phyloP scores from a whole-genome alignment of 192 early-diverging fungal species.

The Gryganskiella cystojenkinii region DNA sequence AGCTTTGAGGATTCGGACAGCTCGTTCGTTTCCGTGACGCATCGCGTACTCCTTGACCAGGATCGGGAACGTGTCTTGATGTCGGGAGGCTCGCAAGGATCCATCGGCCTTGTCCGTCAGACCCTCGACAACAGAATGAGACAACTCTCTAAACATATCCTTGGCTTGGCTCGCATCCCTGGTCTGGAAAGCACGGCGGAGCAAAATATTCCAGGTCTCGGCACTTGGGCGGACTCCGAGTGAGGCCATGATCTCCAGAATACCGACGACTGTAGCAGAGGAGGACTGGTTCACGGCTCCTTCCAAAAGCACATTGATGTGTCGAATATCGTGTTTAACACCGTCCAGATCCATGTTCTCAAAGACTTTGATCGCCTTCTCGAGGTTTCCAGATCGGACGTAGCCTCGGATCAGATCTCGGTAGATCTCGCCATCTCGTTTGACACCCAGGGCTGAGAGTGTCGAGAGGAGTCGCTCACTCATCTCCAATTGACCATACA shows the following conservation, averaged over 20 bases:
- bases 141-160: slow-evolving; percentile 26
- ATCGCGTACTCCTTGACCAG: slow-evolving; percentile 24
- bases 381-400: slow-evolving; percentile 25
- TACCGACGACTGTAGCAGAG: slow-evolving; percentile 22
- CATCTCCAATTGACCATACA: slow-evolving; percentile 37
- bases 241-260: slow-evolving; percentile 42
- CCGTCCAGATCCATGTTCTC: slow-evolving; percentile 22
- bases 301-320: slow-evolving; percentile 42
- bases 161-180: slow-evolving; percentile 11
- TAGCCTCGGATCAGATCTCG: slow-evolving; percentile 35
- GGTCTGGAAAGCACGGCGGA: slow-evolving; percentile 17
- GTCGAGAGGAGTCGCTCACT: slow-evolving; percentile 30
- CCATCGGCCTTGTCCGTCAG: slow-evolving; percentile 8
- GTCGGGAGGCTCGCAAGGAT: slow-evolving; percentile 20
- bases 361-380: slow-evolving; percentile 36
- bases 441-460: slow-evolving; percentile 20
- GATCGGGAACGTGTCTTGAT: slow-evolving; percentile 25
- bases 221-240: slow-evolving; percentile 20
- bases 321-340: slow-evolving; percentile 7
- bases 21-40: slow-evolving; percentile 21
- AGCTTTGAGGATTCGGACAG: slow-evolving; percentile 13
- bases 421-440: slow-evolving; percentile 19
- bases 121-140: slow-evolving; percentile 16
- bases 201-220: slow-evolving; percentile 36
- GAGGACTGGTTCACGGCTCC: slow-evolving; percentile 23